Evolutionary conservation across 805 yeast genomes (phyloP).

Genomic region (Starmerella bombi): DNA sequence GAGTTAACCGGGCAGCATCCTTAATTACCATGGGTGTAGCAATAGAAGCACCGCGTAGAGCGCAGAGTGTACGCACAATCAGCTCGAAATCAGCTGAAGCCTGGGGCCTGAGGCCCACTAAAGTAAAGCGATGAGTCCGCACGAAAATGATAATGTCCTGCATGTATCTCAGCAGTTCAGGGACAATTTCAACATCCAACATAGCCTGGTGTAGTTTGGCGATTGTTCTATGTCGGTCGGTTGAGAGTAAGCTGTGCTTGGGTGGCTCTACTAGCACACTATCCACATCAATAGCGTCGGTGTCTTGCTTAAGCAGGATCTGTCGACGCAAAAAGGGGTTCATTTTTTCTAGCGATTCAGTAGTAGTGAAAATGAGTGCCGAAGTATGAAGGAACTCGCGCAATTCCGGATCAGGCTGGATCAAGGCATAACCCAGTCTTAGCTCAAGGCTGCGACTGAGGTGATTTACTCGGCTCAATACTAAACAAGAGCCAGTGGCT

Average conservation of each 20-base stretch:
- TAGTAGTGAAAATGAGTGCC: slow-evolving; percentile 10
- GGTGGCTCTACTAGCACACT: slow-evolving; percentile 6
- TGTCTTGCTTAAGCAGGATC: slow-evolving; percentile 13
- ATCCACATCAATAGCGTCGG: slow-evolving; percentile 6
- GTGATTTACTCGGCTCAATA: slow-evolving; percentile 9
- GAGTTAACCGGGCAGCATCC: slow-evolving; percentile 35
- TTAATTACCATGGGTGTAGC: slow-evolving; percentile 44
- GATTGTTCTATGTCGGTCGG: background rate
- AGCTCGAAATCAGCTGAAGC: slow-evolving; percentile 33
- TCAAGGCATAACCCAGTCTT: slow-evolving; percentile 11
- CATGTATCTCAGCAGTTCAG: slow-evolving; percentile 42
- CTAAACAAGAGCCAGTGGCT: background rate
- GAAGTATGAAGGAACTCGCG: background rate
- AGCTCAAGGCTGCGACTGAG: slow-evolving; percentile 9
- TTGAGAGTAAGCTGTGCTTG: background rate
- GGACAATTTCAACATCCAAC: slow-evolving; percentile 29
- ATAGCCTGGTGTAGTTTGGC: background rate
- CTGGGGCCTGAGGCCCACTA: slow-evolving; percentile 40
- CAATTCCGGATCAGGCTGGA: slow-evolving; percentile 3
- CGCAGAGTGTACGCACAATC: slow-evolving; percentile 32
- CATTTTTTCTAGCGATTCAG: slow-evolving; percentile 1
- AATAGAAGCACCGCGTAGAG: slow-evolving; percentile 31
- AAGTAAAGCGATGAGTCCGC: slow-evolving; percentile 43
- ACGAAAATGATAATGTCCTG: slow-evolving; percentile 43
- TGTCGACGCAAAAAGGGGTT: slow-evolving; percentile 13